These are phyloP conservation scores for Bipolaris victoriae DNA, from an alignment of 2,329 filamentous ascomycete genomes.

Conservation along the genomic window DNA sequence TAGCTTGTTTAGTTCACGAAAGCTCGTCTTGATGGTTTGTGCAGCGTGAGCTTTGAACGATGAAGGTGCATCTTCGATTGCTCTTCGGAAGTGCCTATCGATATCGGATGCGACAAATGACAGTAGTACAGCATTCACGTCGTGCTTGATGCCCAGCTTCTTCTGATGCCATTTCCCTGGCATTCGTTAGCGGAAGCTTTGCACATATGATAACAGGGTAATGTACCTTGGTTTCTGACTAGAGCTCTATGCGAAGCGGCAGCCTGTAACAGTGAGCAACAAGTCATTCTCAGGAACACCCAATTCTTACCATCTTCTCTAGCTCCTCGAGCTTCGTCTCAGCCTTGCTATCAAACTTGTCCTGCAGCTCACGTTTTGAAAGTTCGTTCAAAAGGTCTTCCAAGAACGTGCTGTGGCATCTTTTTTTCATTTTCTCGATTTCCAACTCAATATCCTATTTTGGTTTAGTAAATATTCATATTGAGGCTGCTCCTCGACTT, in stretches of 20 bases:
- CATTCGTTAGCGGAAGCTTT: background rate
- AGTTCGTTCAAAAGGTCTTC: background rate
- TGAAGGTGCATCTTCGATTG: background rate
- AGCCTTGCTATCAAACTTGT: constrained; percentile 5
- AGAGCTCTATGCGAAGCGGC: constrained; percentile 3
- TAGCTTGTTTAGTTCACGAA: constrained; percentile 1
- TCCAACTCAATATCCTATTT: background rate
- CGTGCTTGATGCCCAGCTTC: constrained; percentile 3
- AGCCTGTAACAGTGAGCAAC: constrained; percentile 5
- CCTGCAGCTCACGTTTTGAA: background rate
- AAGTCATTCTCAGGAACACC: background rate
- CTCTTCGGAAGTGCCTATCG: constrained; percentile 2
- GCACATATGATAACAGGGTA: background rate
- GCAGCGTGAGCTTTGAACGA: constrained; percentile 11
- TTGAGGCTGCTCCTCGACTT: background rate
- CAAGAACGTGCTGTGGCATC: background rate
- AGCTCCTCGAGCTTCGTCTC: constrained; percentile 1
- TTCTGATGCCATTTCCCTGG: constrained; percentile 12
- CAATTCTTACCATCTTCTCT: background rate
- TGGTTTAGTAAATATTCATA: background rate
- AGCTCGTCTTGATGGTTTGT: constrained; percentile 3
- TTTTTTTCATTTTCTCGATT: background rate
- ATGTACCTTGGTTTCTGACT: constrained; percentile 6
- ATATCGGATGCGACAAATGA: background rate
- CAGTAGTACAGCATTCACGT: constrained; percentile 13